Conservation (phyloP, 2,329 filamentous ascomycete genomes). For the Pezicula radicicola region DNA sequence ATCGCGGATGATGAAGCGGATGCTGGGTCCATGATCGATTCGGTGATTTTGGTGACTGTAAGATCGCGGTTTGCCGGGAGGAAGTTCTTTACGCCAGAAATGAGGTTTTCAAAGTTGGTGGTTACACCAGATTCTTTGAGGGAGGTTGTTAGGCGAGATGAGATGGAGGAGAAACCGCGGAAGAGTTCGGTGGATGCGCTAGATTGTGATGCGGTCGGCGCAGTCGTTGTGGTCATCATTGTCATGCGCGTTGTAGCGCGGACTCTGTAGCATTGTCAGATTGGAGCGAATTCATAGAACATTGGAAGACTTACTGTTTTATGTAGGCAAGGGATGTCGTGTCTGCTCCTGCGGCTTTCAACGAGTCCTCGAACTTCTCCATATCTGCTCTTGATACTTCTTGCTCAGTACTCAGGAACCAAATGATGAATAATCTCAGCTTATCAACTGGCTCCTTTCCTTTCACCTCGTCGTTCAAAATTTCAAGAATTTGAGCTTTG, state of each 20-base stretch:
- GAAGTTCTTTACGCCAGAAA: conserved; percentile 97
- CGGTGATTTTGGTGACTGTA: conserved; percentile 95
- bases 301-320: conserved; percentile 61
- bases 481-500: conserved; percentile 82
- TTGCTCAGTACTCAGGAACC: conserved; percentile 91
- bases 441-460: conserved; percentile 86
- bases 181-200: conserved; percentile 74
- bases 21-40: conserved; percentile 95
- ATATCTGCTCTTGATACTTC: conserved; percentile 82
- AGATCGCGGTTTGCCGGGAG: conserved; percentile 94
- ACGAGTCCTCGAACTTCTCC: conserved; percentile 79
- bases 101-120: conserved; percentile 88
- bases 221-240: conserved; percentile 85
- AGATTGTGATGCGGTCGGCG: conserved; percentile 52
- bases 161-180: conserved; percentile 88
- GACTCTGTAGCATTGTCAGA: conserved; percentile 49
- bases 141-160: conserved; percentile 86
- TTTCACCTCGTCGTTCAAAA: conserved; percentile 78
- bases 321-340: conserved; percentile 80
- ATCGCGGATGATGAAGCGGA: conserved; percentile 88
- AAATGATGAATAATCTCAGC: conserved; percentile 91
- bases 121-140: conserved; percentile 86
- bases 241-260: conserved; percentile 97
- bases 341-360: conserved; percentile 73
- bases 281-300: conserved; percentile 3